Evolutionary conservation across 208 protist species (phyloP), one percentile per base, ranked within the genome.

Genomic region (Leishmania tarentolae): DNA sequence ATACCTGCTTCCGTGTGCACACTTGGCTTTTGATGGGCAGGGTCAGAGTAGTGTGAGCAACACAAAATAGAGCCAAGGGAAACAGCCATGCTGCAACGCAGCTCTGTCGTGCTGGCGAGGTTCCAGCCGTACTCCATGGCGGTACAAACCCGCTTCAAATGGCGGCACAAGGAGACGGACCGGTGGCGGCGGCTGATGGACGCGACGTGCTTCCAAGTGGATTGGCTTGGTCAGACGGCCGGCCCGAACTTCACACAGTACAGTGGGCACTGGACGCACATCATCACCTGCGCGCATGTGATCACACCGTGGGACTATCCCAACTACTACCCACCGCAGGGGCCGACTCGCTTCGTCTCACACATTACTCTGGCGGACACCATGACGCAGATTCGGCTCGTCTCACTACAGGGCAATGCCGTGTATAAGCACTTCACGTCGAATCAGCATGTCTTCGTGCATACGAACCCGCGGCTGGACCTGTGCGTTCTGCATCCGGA

Each of bases 121-220:
- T 97, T 96, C 86, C 92, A 96, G 87, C 94, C 94, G 2, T 96
- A 92, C 88, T 84, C 90, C n/a, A 93, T 98, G 91, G 93, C 93
- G 24, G 89, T 98, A 40, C 93, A 96, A 83, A 96, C 92, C 35
- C 93, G 94, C 56, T 98, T 98, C 76, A 94, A 95, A 66, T 98
- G 94, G 93, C 92, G 94, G 9, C 94, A 98, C 90, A 98, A 98
- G 85, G 93, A 98, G 80, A 96, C 92, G 72, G 94, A 98, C 75
- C 91, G 93, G 21, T 98, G 94, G 93, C 93, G 94, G 4, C 90
- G 94, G 24, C 83, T 98, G 79, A 98, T 98, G 94, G 94, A 98
- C 70, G 94, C 92, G 66, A 91, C 94, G 61, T 98, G 94, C 86
- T 94, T 98, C 66, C 87, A 84, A 5, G 84, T 96, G 5, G 94